These are phyloP conservation scores for Sporothrix protearum DNA, from an alignment of 2,329 filamentous ascomycete species.

Conservation along the genomic window DNA sequence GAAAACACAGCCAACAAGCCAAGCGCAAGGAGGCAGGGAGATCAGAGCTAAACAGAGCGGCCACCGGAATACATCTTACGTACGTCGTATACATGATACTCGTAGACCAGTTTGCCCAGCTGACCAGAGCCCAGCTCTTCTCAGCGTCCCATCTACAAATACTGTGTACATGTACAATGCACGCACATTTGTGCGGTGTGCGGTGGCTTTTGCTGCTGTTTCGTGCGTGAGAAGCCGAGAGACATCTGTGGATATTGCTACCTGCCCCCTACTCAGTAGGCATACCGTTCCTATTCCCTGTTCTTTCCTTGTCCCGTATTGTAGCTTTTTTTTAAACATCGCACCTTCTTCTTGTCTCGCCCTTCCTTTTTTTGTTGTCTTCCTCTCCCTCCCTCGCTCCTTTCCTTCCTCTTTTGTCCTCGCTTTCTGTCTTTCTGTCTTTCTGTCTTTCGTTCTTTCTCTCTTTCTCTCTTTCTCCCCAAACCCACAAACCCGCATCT, in stretches of 20 bases:
- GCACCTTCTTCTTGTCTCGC: background rate
- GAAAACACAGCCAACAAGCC: background rate
- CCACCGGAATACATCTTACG: no score
- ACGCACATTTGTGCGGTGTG: background rate
- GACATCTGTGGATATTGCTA: background rate
- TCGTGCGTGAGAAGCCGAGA: conserved; percentile 1
- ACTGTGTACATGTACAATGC: no score
- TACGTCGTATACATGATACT: no score
- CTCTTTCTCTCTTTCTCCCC: background rate
- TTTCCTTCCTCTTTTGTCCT: background rate
- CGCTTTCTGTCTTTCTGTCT: background rate
- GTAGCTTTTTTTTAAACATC: background rate
- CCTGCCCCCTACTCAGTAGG: background rate
- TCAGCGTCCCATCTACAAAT: background rate
- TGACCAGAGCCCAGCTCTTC: background rate
- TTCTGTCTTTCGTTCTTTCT: background rate
- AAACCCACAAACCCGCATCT: conserved; percentile 13
- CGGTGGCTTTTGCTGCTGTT: background rate
- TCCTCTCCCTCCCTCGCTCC: background rate
- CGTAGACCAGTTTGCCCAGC: background rate
- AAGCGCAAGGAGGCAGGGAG: background rate
- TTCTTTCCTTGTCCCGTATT: background rate
- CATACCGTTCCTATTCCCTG: background rate
- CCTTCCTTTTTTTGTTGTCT: background rate
- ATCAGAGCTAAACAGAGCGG: background rate